phyloP scores from a whole-genome alignment of 169 alveolate genomes.

The Plasmodium falciparum region DNA sequence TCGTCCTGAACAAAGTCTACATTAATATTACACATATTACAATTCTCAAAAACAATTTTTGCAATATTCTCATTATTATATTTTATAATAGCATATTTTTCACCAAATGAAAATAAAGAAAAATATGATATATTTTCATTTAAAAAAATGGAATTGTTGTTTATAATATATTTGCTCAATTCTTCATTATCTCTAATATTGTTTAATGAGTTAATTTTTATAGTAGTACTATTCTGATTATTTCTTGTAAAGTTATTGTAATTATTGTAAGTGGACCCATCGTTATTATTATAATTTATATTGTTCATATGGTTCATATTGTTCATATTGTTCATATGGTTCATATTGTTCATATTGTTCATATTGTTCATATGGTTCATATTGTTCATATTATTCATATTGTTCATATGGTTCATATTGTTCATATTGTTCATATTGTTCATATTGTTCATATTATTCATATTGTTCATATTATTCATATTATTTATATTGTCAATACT shows the following conservation, averaged over 20 bases:
- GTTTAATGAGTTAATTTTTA: conserved; percentile 30
- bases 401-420: too few species aligned
- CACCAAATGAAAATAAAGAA: conserved; percentile 67
- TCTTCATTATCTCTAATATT: conserved; percentile 60
- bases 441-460: not conserved
- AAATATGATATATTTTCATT: conserved; percentile 61
- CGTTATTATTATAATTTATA: not conserved
- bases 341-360: not conserved
- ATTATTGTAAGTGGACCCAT: not conserved
- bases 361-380: conserved; percentile 1
- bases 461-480: not conserved
- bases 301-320: conserved; percentile 1
- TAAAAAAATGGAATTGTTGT: conserved; percentile 63
- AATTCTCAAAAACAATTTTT: conserved; percentile 41
- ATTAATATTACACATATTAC: conserved; percentile 33
- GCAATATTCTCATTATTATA: conserved; percentile 49
- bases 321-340: not conserved
- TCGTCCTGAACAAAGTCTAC: conserved; percentile 74
- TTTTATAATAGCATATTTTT: conserved; percentile 66
- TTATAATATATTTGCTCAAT: conserved; percentile 38
- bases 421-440: not conserved
- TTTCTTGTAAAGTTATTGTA: not conserved
- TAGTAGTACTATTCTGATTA: conserved; percentile 22
- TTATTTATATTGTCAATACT: not conserved
- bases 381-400: not conserved